A percentile compares a stretch with the other conserved stretches of the same genome.
Evolutionary conservation across 345 rosid species (phyloP).

Genomic region (Pistacia integerrima): DNA sequence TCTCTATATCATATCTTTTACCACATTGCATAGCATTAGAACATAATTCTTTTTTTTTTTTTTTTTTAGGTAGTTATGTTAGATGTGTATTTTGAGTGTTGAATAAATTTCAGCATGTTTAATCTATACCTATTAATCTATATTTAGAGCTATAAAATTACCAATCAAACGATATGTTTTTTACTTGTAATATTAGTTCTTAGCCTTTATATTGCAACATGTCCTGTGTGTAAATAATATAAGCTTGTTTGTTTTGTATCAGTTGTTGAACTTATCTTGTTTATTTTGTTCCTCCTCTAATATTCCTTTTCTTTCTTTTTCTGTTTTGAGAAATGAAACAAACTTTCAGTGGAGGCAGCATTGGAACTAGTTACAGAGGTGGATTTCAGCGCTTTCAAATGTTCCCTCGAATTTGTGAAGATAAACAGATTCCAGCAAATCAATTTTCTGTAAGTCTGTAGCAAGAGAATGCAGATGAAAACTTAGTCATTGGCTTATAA

Average conservation of each 20-base stretch:
- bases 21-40: too few relatives aligned
- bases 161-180: too few relatives aligned
- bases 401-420: constrained; percentile 73
- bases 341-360: constrained; percentile 74
- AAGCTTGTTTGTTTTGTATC: neutral
- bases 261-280: neutral
- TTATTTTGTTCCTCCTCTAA: neutral
- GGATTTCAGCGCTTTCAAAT: constrained; percentile 90
- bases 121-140: too few relatives aligned
- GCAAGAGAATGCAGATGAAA: neutral
- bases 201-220: too few relatives aligned
- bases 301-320: neutral
- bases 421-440: constrained; percentile 74
- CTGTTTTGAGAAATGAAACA: neutral
- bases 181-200: neutral
- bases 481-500: neutral
- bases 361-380: constrained; percentile 88
- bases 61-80: too few relatives aligned
- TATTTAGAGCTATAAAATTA: neutral
- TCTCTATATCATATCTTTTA: too few relatives aligned
- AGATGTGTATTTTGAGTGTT: too few relatives aligned
- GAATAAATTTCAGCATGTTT: neutral
- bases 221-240: neutral
- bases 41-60: too few relatives aligned
- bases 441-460: constrained; percentile 89